These are phyloP conservation scores for Melaleuca alternifolia DNA, from an alignment of 345 rosid species.

Conservation along the genomic window DNA sequence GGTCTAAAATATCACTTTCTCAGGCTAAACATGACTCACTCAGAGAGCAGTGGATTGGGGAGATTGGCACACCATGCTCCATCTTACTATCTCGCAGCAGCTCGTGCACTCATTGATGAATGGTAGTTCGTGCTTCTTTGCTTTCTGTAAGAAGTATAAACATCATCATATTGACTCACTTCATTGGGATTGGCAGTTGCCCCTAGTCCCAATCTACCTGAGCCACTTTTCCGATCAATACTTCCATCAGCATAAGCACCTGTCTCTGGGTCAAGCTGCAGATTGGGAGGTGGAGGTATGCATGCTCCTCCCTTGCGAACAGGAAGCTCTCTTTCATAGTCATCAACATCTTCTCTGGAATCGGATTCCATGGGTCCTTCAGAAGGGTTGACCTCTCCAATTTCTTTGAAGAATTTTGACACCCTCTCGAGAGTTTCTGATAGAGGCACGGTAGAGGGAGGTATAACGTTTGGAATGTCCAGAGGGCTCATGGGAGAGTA, in stretches of 20 bases:
- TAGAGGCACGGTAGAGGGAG: slow-evolving; percentile 73
- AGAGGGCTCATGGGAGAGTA: slow-evolving; percentile 91
- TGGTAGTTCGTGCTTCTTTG: slow-evolving; percentile 88
- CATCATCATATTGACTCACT: slow-evolving; percentile 86
- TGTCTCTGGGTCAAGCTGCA: slow-evolving; percentile 82
- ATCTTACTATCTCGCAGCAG: slow-evolving; percentile 12
- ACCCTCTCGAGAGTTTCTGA: slow-evolving; percentile 76
- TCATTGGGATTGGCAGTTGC: slow-evolving; percentile 85
- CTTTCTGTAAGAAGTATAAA: slow-evolving; percentile 87
- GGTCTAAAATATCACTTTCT: neutral
- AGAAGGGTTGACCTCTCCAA: slow-evolving; percentile 84
- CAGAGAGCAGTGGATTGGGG: neutral
- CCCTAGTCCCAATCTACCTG: slow-evolving; percentile 80
- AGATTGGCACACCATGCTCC: neutral
- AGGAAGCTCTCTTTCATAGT: slow-evolving; percentile 55
- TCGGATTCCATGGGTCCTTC: slow-evolving; percentile 65
- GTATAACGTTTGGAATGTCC: slow-evolving; percentile 88
- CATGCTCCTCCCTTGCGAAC: slow-evolving; percentile 78
- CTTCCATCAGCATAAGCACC: slow-evolving; percentile 82
- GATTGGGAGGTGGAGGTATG: slow-evolving; percentile 89
- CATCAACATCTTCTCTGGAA: slow-evolving; percentile 53
- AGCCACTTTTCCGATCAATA: slow-evolving; percentile 57
- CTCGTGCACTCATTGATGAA: slow-evolving; percentile 88
- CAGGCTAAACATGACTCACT: neutral
- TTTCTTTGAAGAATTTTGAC: slow-evolving; percentile 82